Percentiles rank a stretch among this genome's conserved stretches.
These are phyloP conservation scores for Chlamydomonas sp. DNA, from an alignment of 139 green algal species.

Conservation along the genomic window DNA sequence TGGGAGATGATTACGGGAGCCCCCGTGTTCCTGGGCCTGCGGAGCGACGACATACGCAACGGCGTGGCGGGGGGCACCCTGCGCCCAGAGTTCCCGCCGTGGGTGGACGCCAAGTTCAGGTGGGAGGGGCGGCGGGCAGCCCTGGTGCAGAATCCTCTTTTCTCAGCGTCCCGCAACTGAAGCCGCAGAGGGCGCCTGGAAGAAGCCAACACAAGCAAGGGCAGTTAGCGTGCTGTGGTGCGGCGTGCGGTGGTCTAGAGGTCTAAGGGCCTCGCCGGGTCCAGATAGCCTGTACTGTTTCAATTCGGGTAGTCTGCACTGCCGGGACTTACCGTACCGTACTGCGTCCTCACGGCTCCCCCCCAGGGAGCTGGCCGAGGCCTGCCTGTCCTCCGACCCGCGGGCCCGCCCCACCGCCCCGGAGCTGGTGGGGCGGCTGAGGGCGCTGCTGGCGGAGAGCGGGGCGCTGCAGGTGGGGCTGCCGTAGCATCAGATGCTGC, in stretches of 20 bases:
- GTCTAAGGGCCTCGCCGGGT: neutral
- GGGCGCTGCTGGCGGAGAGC: conserved; percentile 29
- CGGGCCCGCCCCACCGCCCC: conserved; percentile 15
- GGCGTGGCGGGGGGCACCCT: conserved; percentile 15
- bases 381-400: conserved; percentile 24
- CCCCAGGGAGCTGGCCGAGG: conserved; percentile 18
- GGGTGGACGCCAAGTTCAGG: conserved; percentile 13
- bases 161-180: neutral
- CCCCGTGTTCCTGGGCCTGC: conserved; percentile 13
- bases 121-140: neutral
- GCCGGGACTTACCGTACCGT: neutral
- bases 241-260: neutral
- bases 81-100: conserved; percentile 24
- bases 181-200: neutral
- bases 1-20: conserved; percentile 2
- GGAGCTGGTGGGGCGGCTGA: conserved; percentile 26
- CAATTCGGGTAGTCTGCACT: neutral
- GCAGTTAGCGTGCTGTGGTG: neutral
- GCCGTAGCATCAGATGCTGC: neutral
- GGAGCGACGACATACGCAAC: conserved; percentile 14
- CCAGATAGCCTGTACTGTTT: neutral
- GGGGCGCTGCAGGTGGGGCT: conserved; percentile 17
- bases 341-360: neutral
- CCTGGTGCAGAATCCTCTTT: neutral
- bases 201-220: neutral